These are phyloP conservation scores for Venturia effusa DNA, from an alignment of 2,329 filamentous ascomycete species.

Conservation along the genomic window DNA sequence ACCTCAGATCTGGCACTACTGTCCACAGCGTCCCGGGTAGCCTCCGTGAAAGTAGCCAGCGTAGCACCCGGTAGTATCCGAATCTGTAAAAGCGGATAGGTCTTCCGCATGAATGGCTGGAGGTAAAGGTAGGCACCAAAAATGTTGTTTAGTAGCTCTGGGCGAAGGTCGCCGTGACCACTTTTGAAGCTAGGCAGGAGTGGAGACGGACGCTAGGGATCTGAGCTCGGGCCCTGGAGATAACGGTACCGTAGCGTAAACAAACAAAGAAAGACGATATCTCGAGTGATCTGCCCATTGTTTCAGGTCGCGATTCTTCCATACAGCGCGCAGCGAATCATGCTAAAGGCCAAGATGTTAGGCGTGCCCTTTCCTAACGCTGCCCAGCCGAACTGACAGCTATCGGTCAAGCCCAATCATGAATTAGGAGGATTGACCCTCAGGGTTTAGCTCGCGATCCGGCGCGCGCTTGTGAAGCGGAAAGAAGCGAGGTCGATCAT, in stretches of 20 bases:
- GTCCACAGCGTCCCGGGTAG: not conserved
- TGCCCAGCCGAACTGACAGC: not conserved
- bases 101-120: not conserved
- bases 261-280: not conserved
- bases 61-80: not conserved
- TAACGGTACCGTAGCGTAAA: not conserved
- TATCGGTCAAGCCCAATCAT: slow-evolving; percentile 2
- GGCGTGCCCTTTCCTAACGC: not conserved
- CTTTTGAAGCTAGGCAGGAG: not conserved
- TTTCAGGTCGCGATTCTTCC: not conserved
- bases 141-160: not conserved
- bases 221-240: not conserved
- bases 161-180: not conserved
- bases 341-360: not conserved
- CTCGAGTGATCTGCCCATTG: not conserved
- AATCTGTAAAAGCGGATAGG: not conserved
- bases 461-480: not conserved
- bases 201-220: not conserved
- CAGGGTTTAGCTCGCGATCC: not conserved
- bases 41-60: not conserved
- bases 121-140: not conserved
- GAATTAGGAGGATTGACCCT: not conserved
- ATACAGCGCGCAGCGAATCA: not conserved
- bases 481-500: not conserved
- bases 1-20: not conserved